Base-by-base conservation (phyloP, 2,329 filamentous ascomycete species). In the Dothistroma pini region DNA sequence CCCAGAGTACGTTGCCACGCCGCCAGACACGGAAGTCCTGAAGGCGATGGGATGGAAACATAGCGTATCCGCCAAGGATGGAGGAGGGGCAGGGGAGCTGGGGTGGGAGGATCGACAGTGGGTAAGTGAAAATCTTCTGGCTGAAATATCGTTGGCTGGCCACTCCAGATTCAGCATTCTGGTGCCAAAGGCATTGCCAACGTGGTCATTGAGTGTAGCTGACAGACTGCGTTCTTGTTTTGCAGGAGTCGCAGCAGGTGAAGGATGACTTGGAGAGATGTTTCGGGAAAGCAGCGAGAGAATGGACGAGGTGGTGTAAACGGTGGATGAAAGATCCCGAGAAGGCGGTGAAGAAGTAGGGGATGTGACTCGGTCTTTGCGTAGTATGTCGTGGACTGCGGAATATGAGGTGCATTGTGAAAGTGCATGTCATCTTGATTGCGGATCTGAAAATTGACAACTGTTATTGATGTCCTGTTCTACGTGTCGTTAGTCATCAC, bases 1-100 rank as follows among this genome's bases (percentile, higher is more conserved):
- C 55, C 71, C 72, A 0, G 56, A 62, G 12, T 66, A 66, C 22
- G 69, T 67, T 9, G 63, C 70, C 10, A 62, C 71, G 4, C 75
- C 75, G 1, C 75, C 72, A 1, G 77, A 79, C 63, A 74, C 66
- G 9, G 71, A 78, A 12, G 73, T 78, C 5, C 64, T 80, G 16
- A 71, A 77, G 34, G 76, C 77, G 0, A 78, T 80, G 49, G 54
- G 35, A 11, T 56, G 54, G 54, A 31, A 25, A 22, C 54, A 56
- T 49, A 34, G 16, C 9, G n/a, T 25, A n/a, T 34, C 53, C 32
- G 25, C 25, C 6, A 6, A 29, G 25, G 25, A 29, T 29, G 25
- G 25, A 29, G 25, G 25, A 29, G 25, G 25, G 10, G 54, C 34
- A 16, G 54, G 41, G 8, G 19, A 32, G 22, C n/a, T 49, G 41